phyloP scores from a whole-genome alignment of 202 grass and related monocot genomes.

The Zoysia matrella region DNA sequence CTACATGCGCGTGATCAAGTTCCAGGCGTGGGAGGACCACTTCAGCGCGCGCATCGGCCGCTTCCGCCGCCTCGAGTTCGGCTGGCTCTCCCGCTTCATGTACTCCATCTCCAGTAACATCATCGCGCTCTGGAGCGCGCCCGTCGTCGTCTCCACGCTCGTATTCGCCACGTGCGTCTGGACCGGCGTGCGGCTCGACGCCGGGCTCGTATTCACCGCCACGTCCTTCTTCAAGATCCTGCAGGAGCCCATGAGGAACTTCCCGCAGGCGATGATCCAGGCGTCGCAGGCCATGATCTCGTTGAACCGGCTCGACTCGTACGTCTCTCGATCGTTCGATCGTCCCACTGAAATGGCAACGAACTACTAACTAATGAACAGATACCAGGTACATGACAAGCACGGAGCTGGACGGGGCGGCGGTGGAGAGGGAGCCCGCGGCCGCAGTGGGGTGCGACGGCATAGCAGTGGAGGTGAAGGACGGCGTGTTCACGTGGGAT shows the following conservation, averaged over 20 bases:
- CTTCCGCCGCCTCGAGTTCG: slow-evolving; percentile 75
- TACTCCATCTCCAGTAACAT: slow-evolving; percentile 86
- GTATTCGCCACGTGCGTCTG: slow-evolving; percentile 79
- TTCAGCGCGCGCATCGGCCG: slow-evolving; percentile 66
- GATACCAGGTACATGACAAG: slow-evolving; percentile 78
- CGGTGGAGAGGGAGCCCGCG: slow-evolving; percentile 57
- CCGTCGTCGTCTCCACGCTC: slow-evolving; percentile 60
- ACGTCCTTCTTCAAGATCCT: slow-evolving; percentile 87
- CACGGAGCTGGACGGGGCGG: slow-evolving; percentile 63
- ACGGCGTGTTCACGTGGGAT: slow-evolving; percentile 83
- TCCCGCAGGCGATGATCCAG: slow-evolving; percentile 93
- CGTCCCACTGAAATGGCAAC: no score
- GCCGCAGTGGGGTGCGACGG: not conserved
- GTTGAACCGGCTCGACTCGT: slow-evolving; percentile 69
- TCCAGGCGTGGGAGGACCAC: slow-evolving; percentile 96
- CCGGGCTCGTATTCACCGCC: slow-evolving; percentile 92
- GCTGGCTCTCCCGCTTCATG: slow-evolving; percentile 93
- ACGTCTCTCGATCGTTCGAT: not conserved
- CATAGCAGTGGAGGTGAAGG: slow-evolving; percentile 61
- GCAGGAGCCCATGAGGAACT: slow-evolving; percentile 95
- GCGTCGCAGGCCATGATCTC: slow-evolving; percentile 93
- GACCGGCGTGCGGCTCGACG: slow-evolving; percentile 58
- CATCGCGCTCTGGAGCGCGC: slow-evolving; percentile 88
- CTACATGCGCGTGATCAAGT: slow-evolving; percentile 98
- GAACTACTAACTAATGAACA: no score